Evolutionary conservation across 495 filamentous ascomycete species (phyloP).

Genomic region (Tuber indicum): DNA sequence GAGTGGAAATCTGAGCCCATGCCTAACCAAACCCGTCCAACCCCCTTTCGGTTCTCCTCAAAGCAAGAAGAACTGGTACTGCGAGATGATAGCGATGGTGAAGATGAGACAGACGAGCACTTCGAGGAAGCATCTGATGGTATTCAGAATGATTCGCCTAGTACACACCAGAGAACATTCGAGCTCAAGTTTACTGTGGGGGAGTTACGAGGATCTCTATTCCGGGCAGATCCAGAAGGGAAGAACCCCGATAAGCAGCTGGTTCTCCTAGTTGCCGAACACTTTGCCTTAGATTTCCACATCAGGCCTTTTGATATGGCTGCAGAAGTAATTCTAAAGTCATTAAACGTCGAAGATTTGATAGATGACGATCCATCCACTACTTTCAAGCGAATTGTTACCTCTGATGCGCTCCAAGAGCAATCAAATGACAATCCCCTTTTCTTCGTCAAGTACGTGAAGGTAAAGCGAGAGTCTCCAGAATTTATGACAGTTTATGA

Average conservation of each 20-base stretch:
- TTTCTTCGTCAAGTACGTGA: constrained; percentile 78
- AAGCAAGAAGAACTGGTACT: constrained; percentile 70
- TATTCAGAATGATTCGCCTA: constrained; percentile 54
- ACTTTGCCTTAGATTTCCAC: constrained; percentile 79
- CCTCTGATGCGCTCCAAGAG: constrained; percentile 61
- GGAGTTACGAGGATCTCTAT: constrained; percentile 83
- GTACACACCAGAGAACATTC: constrained; percentile 78
- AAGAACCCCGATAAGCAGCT: constrained; percentile 71
- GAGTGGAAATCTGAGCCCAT: constrained; percentile 14
- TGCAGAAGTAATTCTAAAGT: constrained; percentile 78
- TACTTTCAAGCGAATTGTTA: constrained; percentile 93
- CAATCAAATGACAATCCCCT: constrained; percentile 64
- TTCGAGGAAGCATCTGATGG: constrained; percentile 59
- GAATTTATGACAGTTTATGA: constrained; percentile 88
- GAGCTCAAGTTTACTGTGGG: constrained; percentile 96
- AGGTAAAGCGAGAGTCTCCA: constrained; percentile 83
- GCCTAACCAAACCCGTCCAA: constrained; percentile 46
- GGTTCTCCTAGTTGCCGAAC: constrained; percentile 83
- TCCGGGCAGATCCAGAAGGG: constrained; percentile 73
- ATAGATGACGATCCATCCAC: constrained; percentile 81
- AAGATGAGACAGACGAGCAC: constrained; percentile 58
- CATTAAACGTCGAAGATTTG: constrained; percentile 87
- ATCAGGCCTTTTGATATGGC: constrained; percentile 85
- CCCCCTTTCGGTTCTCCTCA: constrained; percentile 58
- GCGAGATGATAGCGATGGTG: constrained; percentile 66